A percentile compares a stretch with the other conserved stretches of the same genome.
Conservation (phyloP, 805 yeast genomes). For the Starmerella sirachaensis region DNA sequence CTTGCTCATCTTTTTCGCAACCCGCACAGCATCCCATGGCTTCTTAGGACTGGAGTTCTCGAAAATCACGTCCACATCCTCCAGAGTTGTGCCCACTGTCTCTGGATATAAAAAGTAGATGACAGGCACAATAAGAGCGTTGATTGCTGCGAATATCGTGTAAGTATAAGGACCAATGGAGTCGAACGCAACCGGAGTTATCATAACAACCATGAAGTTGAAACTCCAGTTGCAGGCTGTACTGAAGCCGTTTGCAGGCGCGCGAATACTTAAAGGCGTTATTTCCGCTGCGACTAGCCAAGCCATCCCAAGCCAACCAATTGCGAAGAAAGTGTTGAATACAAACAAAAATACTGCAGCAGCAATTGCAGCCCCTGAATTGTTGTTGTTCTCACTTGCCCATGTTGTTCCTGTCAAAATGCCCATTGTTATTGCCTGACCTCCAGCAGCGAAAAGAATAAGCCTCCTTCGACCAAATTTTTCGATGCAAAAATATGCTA, state of each 20-base stretch:
- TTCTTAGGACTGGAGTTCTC: conserved; percentile 37
- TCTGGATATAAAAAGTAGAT: conserved; percentile 43
- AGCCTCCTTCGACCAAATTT: conserved; percentile 38
- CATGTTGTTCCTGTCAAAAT: conserved; percentile 26
- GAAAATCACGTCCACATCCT: conserved; percentile 37
- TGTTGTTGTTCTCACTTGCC: conserved; percentile 27
- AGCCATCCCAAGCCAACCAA: conserved; percentile 42
- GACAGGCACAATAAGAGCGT: conserved; percentile 36
- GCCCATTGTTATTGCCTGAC: conserved; percentile 33
- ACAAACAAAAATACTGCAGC: conserved; percentile 51
- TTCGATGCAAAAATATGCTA: conserved; percentile 45
- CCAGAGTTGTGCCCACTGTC: conserved; percentile 48
- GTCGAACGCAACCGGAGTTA: conserved; percentile 40
- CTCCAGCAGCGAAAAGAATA: conserved; percentile 25
- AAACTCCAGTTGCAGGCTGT: conserved; percentile 55
- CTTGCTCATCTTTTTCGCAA: too few species aligned
- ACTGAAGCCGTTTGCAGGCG: conserved; percentile 45
- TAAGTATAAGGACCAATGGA: conserved; percentile 44
- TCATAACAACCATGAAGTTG: conserved; percentile 53
- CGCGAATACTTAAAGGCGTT: conserved; percentile 43
- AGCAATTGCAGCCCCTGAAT: conserved; percentile 39
- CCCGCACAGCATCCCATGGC: conserved; percentile 38
- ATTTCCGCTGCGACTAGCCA: conserved; percentile 56
- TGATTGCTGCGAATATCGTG: conserved; percentile 44
- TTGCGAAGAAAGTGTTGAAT: conserved; percentile 42